Evolutionary conservation across 139 green algal genomes (phyloP).

Genomic region (Chlorella sp.): DNA sequence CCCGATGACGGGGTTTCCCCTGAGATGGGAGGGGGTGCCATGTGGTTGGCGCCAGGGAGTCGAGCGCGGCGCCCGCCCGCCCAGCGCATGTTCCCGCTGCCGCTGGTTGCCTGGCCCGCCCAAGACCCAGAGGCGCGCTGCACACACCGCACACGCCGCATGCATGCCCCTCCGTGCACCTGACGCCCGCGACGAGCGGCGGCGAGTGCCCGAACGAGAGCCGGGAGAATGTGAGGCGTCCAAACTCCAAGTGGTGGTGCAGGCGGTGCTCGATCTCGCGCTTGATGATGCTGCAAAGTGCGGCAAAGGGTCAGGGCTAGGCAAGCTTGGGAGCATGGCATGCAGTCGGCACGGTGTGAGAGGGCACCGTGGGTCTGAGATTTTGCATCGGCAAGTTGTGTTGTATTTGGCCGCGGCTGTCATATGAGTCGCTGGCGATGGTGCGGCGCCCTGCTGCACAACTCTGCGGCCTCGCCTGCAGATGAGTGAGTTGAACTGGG

Average conservation of each 20-base stretch:
- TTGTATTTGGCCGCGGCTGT: not conserved
- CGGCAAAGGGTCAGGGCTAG: not conserved
- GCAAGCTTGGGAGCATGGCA: not conserved
- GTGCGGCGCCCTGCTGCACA: too few species aligned
- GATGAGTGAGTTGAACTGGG: slow-evolving; percentile 29
- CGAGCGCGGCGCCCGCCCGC: too few species aligned
- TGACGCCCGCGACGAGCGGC: slow-evolving; percentile 22
- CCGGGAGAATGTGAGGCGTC: slow-evolving; percentile 20
- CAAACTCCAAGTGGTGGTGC: slow-evolving; percentile 27
- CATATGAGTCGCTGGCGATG: too few species aligned
- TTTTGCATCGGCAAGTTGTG: not conserved
- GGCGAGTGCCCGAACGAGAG: slow-evolving; percentile 30
- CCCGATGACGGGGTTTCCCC: not conserved
- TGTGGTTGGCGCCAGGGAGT: too few species aligned
- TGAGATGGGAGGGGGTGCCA: slow-evolving; percentile 30
- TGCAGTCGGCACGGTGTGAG: not conserved
- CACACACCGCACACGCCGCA: too few species aligned
- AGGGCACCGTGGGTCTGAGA: not conserved
- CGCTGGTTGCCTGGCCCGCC: too few species aligned
- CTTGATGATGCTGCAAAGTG: slow-evolving; percentile 34
- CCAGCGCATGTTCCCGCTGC: too few species aligned
- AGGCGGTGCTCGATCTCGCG: slow-evolving; percentile 40
- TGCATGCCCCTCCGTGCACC: too few species aligned
- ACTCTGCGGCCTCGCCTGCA: slow-evolving; percentile 1
- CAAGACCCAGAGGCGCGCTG: too few species aligned